Evolutionary conservation across 306 rosid genomes (phyloP).

Genomic region (Prunus kanzakura): DNA sequence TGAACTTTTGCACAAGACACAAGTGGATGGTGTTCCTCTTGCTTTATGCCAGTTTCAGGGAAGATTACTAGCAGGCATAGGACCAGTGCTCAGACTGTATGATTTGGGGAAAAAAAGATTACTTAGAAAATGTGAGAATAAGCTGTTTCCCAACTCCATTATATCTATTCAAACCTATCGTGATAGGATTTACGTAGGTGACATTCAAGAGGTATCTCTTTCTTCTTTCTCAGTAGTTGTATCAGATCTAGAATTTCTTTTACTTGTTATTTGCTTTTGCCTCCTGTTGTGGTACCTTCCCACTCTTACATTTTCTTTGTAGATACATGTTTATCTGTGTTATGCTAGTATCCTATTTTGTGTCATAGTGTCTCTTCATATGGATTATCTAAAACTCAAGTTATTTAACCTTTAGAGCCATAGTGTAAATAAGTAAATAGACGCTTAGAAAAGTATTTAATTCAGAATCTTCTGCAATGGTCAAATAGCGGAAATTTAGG

Average conservation of each 20-base stretch:
- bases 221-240: neutral
- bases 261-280: neutral
- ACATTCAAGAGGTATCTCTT: conserved; percentile 82
- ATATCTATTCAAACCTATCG: conserved; percentile 84
- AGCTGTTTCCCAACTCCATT: conserved; percentile 82
- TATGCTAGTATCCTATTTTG: neutral
- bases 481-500: neutral
- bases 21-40: conserved; percentile 95
- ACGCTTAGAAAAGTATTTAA: neutral
- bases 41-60: conserved; percentile 94
- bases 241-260: neutral
- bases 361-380: neutral
- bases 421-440: neutral
- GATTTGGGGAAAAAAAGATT: conserved; percentile 88
- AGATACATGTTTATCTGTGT: neutral
- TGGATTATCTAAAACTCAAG: neutral
- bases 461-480: neutral
- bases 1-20: conserved; percentile 92
- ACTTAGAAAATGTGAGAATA: conserved; percentile 92
- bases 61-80: conserved; percentile 93
- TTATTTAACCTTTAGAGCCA: neutral
- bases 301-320: neutral
- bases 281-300: neutral
- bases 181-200: conserved; percentile 91
- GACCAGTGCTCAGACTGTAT: conserved; percentile 79